These are phyloP conservation scores for Pilasporangium apinafurcum DNA, from an alignment of 352 stramenopile species.

Conservation along the genomic window DNA sequence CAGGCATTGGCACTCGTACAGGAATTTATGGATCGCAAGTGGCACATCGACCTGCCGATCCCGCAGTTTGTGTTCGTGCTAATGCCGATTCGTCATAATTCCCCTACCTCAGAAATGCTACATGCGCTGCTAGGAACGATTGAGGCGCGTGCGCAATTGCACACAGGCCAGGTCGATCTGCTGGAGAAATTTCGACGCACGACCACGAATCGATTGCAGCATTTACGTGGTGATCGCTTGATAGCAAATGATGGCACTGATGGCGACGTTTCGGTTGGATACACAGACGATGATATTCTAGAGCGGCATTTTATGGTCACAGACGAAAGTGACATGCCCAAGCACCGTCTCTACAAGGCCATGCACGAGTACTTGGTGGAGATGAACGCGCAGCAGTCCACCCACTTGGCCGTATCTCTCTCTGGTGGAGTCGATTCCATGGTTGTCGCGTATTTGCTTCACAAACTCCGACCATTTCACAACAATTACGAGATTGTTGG, in stretches of 20 bases:
- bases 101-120: constrained; percentile 49
- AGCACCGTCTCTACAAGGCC: constrained; percentile 49
- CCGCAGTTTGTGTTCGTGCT: constrained; percentile 72
- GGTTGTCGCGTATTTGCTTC: constrained; percentile 93
- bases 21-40: constrained; percentile 35
- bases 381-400: constrained; percentile 30
- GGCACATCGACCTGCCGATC: constrained; percentile 44
- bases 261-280: too few relatives aligned
- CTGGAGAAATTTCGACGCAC: constrained; percentile 81
- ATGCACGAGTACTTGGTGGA: constrained; percentile 67
- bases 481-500: constrained; percentile 71
- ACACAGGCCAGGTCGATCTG: constrained; percentile 50
- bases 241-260: constrained; percentile 10
- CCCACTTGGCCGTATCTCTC: constrained; percentile 85
- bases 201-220: constrained; percentile 64
- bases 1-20: constrained; percentile 36
- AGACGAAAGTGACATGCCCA: constrained; percentile 65
- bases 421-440: constrained; percentile 97
- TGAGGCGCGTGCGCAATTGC: constrained; percentile 28
- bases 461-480: constrained; percentile 66
- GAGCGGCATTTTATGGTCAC: constrained; percentile 55
- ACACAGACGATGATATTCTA: constrained; percentile 65
- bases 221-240: constrained; percentile 25
- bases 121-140: constrained; percentile 46
- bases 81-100: constrained; percentile 86